Evolutionary conservation across 108 stramenopile species (phyloP), one percentile per base, ranked within the genome.

Genomic region (Seminavis robusta): DNA sequence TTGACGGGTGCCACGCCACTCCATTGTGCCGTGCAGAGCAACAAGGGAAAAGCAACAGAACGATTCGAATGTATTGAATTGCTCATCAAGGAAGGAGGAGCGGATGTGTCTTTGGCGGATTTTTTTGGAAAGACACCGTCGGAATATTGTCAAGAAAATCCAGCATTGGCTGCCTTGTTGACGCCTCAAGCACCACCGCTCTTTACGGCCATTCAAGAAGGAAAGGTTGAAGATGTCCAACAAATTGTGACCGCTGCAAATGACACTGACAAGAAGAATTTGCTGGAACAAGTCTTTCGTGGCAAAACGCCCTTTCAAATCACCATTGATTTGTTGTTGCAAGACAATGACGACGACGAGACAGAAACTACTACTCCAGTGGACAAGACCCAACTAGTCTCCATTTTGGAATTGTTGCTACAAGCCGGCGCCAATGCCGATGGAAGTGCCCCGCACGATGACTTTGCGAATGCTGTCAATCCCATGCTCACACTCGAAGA

Each of bases 1-100:
- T 59, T 84, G 10, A 77, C 73, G 15, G 74, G 73, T 21, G 69
- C 78, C 17, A 84, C 87, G 6, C 87, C 87, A 16, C 52, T 89
- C 23, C 87, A 89, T 52, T 77, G 76, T 47, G 63, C 60, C 25
- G 50, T 80, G 4, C 79, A 81, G 64, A 65, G 77, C 2, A 62
- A 59, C 28, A 73, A 68, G 48, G 71, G 60, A 27, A 59, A 71
- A 4, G 43, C 65, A 25, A 10, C 44, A 31, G 29, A 21, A 24
- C 69, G 76, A 41, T 19, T 84, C 0, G 40, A 63, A 47, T 71
- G 74, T 55, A 41, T 79, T 31, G 33, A 57, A 25, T 28, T 70
- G 2, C 39, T 87, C 17, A 33, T 83, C 28, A 42, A 65, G n/a
- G n/a, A n/a, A 29, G 64, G 65, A 3, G 76, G 76, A 5, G 81